Conservation (phyloP, 163 green algal genomes). For the Chloromonas sp. region DNA sequence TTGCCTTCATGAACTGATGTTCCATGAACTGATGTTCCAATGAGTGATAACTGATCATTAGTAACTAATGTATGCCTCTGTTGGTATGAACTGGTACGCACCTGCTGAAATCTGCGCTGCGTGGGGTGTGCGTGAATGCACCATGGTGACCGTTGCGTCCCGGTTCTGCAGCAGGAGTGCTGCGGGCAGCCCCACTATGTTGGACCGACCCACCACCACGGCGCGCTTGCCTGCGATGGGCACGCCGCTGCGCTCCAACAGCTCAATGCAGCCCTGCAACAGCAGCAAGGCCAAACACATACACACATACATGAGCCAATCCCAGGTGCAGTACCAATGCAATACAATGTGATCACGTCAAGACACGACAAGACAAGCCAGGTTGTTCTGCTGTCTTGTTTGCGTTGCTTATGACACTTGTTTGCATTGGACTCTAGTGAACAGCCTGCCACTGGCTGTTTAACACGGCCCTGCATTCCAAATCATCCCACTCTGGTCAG, state of each 20-base stretch:
- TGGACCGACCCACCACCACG: constrained; percentile 91
- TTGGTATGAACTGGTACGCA: background rate
- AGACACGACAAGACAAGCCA: background rate
- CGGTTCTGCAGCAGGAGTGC: constrained; percentile 82
- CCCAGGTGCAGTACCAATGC: background rate
- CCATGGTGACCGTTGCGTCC: constrained; percentile 90
- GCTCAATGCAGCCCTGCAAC: constrained; percentile 84
- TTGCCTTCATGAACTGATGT: too few relatives aligned
- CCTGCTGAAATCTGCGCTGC: constrained; percentile 45
- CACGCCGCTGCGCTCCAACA: constrained; percentile 79
- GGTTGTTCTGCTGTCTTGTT: too few relatives aligned
- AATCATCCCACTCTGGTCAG: too few relatives aligned
- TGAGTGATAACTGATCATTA: too few relatives aligned
- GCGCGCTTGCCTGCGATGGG: constrained; percentile 79
- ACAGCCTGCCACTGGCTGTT: too few relatives aligned
- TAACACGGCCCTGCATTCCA: too few relatives aligned
- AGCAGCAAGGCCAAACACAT: background rate
- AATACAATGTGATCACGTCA: background rate
- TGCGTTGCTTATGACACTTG: too few relatives aligned
- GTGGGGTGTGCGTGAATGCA: constrained; percentile 75
- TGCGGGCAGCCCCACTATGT: constrained; percentile 94
- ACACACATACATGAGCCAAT: background rate
- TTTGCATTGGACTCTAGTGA: too few relatives aligned
- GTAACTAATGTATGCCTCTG: too few relatives aligned
- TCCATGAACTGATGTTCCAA: too few relatives aligned